These are phyloP conservation scores for Geosmithia morbida DNA, from an alignment of 2,329 filamentous ascomycete genomes.

Conservation along the genomic window DNA sequence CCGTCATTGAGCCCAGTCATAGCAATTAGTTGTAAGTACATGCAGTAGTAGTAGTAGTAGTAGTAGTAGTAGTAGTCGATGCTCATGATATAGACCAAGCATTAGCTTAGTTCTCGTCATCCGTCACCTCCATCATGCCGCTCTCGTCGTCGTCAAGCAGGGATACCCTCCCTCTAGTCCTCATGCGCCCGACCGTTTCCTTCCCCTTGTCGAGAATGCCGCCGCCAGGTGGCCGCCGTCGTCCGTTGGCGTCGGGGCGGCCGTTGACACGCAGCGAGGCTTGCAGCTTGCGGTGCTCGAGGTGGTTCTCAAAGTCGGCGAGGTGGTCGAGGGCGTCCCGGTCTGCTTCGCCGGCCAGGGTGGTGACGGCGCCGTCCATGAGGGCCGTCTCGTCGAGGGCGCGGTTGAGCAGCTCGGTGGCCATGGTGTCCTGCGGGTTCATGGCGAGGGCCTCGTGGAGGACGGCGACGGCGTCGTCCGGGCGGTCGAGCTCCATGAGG, in stretches of 20 bases:
- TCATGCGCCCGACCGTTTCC: conserved; percentile 28
- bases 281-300: conserved; percentile 30
- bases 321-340: conserved; percentile 29
- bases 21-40: no score
- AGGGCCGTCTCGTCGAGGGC: conserved; percentile 49
- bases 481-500: conserved; percentile 59
- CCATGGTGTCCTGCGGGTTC: conserved; percentile 65
- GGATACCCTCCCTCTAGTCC: conserved; percentile 15
- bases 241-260: conserved; percentile 4
- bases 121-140: conserved; percentile 41
- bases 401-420: conserved; percentile 62
- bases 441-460: conserved; percentile 77
- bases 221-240: background rate
- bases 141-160: conserved; percentile 19
- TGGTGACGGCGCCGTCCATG: conserved; percentile 22
- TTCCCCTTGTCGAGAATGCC: conserved; percentile 27
- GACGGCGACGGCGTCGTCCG: conserved; percentile 64
- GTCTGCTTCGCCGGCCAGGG: background rate
- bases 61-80: no score
- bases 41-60: no score
- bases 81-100: background rate
- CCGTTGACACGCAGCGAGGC: conserved; percentile 23
- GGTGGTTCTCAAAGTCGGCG: conserved; percentile 34
- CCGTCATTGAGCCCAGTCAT: no score
- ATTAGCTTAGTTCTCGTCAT: conserved; percentile 25